Conservation (phyloP, 805 yeast species). For the Yamadazyma insecticola region DNA sequence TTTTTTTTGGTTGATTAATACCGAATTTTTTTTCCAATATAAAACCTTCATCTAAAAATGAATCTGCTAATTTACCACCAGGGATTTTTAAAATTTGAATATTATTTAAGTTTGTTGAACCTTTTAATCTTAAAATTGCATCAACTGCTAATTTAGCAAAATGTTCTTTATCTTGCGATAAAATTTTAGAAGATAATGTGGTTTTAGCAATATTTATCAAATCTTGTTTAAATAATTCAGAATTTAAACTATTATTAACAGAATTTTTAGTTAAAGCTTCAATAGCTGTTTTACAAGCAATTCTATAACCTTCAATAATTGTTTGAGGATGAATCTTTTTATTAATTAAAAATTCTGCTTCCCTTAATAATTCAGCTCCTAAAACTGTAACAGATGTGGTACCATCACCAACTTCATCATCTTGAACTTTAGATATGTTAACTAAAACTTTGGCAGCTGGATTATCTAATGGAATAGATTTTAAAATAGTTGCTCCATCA, state of each 20-base stretch:
- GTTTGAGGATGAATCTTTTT: constrained; percentile 97
- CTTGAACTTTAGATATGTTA: constrained; percentile 92
- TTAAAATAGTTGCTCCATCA: constrained; percentile 96
- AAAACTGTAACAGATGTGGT: constrained; percentile 92
- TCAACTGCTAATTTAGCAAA: constrained; percentile 90
- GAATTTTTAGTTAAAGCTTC: constrained; percentile 74
- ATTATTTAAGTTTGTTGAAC: constrained; percentile 83
- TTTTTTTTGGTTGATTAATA: constrained; percentile 83
- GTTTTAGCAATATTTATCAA: constrained; percentile 86
- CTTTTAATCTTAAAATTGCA: constrained; percentile 83
- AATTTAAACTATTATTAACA: constrained; percentile 60
- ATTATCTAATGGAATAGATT: constrained; percentile 90
- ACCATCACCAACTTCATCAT: constrained; percentile 98
- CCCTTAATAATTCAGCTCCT: constrained; percentile 88
- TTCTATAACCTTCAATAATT: constrained; percentile 90
- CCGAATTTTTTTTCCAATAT: constrained; percentile 90
- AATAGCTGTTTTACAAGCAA: constrained; percentile 83
- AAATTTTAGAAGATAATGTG: constrained; percentile 86
- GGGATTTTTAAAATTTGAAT: constrained; percentile 90
- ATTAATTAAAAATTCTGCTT: constrained; percentile 89
- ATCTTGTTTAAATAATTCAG: constrained; percentile 65
- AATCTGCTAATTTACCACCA: constrained; percentile 89
- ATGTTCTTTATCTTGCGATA: constrained; percentile 90
- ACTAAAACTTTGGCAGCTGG: constrained; percentile 97
- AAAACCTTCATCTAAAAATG: constrained; percentile 94